These are phyloP conservation scores for Naganishia vishniacii DNA, from an alignment of 768 basidiomycete genomes.

Conservation along the genomic window DNA sequence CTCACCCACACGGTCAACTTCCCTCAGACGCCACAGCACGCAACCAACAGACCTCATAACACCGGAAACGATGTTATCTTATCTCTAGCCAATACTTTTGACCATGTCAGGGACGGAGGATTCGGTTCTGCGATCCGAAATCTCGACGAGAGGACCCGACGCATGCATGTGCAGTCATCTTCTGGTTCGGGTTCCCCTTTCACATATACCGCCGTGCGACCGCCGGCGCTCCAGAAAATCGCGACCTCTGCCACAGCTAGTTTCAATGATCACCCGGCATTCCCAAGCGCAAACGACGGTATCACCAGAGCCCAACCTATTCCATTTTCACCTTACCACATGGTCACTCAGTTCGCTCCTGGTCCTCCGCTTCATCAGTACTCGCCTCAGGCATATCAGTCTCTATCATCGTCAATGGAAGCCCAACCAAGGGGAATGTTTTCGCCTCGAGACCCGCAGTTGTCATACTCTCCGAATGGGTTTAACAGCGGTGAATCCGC, in stretches of 20 bases:
- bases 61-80: neutral
- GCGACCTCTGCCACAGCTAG: neutral
- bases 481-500: neutral
- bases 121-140: neutral
- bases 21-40: conserved; percentile 4
- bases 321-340: neutral
- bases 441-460: neutral
- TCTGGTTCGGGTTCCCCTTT: neutral
- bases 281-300: neutral
- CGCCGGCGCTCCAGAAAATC: neutral
- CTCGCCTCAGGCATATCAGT: neutral
- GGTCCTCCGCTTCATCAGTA: neutral
- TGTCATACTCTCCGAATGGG: neutral
- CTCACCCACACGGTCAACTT: neutral
- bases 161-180: neutral
- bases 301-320: neutral
- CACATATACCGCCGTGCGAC: neutral
- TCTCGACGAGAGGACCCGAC: neutral
- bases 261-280: neutral
- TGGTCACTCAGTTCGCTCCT: neutral
- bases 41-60: too few species aligned
- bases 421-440: neutral
- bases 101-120: neutral
- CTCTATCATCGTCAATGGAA: neutral
- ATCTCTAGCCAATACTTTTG: neutral